A percentile compares a stretch with the other conserved stretches of the same genome.
These are phyloP conservation scores for Yarrowia yakushimensis DNA, from an alignment of 805 yeast genomes.

Conservation along the genomic window DNA sequence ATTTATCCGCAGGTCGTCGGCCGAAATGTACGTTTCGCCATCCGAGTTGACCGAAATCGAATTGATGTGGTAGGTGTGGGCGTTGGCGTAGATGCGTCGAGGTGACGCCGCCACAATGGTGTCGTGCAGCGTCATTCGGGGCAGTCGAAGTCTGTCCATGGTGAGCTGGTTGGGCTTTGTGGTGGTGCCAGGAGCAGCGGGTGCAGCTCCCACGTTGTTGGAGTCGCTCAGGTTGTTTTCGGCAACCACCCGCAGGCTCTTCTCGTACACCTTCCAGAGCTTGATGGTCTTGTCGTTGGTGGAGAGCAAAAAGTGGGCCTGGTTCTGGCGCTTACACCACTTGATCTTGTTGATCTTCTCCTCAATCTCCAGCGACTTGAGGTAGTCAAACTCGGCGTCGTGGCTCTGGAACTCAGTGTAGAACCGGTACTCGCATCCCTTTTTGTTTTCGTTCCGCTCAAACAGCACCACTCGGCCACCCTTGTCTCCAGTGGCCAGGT, in stretches of 20 bases:
- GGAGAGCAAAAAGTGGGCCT: constrained; percentile 82
- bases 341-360: constrained; percentile 97
- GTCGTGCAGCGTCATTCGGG: constrained; percentile 89
- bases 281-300: constrained; percentile 98
- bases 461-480: constrained; percentile 97
- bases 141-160: constrained; percentile 58
- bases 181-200: constrained; percentile 20
- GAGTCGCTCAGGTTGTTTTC: constrained; percentile 71
- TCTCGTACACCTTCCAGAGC: constrained; percentile 93
- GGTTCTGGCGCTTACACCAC: constrained; percentile 87
- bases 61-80: constrained; percentile 97
- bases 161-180: constrained; percentile 33
- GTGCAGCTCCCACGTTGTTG: constrained; percentile 29
- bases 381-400: constrained; percentile 97
- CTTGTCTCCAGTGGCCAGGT: constrained; percentile 95
- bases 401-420: constrained; percentile 97
- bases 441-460: constrained; percentile 76
- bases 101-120: constrained; percentile 94
- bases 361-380: constrained; percentile 93
- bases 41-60: constrained; percentile 92
- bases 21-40: constrained; percentile 88
- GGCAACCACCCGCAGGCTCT: constrained; percentile 83
- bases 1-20: constrained; percentile 93
- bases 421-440: constrained; percentile 86
- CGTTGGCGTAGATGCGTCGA: constrained; percentile 84